Percentiles rank a stretch among this genome's conserved stretches.
Conservation (phyloP, 2,329 filamentous ascomycete species). For the Apiospora koreana region DNA sequence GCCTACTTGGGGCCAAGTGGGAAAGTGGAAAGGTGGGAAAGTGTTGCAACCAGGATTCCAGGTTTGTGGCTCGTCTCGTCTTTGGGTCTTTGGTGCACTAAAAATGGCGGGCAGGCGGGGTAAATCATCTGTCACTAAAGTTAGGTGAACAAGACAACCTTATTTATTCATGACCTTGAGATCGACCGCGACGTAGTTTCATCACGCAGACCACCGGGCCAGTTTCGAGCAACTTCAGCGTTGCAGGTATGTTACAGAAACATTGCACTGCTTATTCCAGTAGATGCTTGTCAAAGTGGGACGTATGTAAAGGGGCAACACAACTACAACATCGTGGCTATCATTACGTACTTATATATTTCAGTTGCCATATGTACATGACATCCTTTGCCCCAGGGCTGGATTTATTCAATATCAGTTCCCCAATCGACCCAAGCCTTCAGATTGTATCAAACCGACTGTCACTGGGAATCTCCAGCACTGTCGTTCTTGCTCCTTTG, state of each 20-base stretch:
- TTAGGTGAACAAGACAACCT: background rate
- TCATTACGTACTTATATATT: no score
- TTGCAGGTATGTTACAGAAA: background rate
- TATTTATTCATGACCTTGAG: background rate
- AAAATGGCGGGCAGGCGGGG: background rate
- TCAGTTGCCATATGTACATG: no score
- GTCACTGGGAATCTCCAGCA: no score
- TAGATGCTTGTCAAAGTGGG: no score
- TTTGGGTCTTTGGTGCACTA: background rate
- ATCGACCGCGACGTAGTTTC: background rate
- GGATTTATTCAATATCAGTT: no score
- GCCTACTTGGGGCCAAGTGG: constrained; percentile 3
- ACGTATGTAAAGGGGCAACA: background rate
- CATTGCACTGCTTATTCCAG: no score
- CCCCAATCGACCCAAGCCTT: no score
- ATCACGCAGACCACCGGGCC: no score
- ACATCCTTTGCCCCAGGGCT: no score
- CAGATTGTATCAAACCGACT: no score
- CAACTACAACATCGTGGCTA: no score
- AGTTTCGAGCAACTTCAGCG: background rate
- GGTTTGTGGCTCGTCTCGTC: background rate
- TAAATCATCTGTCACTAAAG: background rate
- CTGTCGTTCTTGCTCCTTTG: no score
- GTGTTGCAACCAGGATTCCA: background rate
- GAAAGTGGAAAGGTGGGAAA: background rate